Conservation (phyloP, 129 eudicot species). For the Centaurea solstitialis region DNA sequence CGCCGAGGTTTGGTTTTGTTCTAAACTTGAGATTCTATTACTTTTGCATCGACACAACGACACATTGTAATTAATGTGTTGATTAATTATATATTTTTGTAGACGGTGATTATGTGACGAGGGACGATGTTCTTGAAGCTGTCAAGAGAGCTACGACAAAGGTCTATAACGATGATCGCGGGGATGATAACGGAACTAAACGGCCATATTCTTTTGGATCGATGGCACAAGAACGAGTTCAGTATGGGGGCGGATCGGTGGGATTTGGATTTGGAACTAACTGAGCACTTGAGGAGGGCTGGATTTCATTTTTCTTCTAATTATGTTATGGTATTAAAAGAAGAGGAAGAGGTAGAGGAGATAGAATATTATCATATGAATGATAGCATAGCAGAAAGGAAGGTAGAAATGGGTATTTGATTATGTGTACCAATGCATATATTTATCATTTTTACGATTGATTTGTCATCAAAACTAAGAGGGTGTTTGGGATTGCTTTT, state of each 20-base stretch:
- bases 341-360: neutral
- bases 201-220: slow-evolving; percentile 24
- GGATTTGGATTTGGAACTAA: slow-evolving; percentile 29
- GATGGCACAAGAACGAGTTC: slow-evolving; percentile 24
- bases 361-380: neutral
- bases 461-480: neutral
- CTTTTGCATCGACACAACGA: too few species aligned
- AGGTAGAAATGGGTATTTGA: neutral
- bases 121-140: slow-evolving; percentile 49
- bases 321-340: too few species aligned
- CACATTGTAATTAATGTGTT: neutral
- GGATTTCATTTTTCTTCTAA: too few species aligned
- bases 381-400: neutral
- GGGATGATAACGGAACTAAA: neutral
- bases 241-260: slow-evolving; percentile 26
- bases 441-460: neutral
- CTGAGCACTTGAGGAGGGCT: neutral
- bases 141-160: slow-evolving; percentile 45
- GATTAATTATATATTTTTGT: neutral
- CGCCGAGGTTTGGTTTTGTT: slow-evolving; percentile 54
- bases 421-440: neutral
- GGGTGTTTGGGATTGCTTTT: too few species aligned
- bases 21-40: neutral
- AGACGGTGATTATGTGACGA: slow-evolving; percentile 49
- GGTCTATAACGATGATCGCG: slow-evolving; percentile 28